Evolutionary conservation across 2,329 filamentous ascomycete genomes (phyloP), one percentile per base, ranked within the genome.

Genomic region (Aspergillus felis): DNA sequence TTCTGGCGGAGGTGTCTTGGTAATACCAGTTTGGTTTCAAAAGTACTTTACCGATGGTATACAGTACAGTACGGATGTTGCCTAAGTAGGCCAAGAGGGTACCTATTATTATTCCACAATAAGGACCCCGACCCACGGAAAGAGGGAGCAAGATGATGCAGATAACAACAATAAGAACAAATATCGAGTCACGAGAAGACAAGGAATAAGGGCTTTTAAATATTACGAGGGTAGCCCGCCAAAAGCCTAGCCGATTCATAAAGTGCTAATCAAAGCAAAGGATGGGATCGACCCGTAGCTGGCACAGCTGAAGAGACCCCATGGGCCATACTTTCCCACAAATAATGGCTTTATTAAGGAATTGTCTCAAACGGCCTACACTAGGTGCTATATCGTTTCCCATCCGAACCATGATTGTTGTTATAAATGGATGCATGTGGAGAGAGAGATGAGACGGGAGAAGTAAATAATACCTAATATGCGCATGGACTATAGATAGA

Each of bases 301-400:
- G 60, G 54, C 56, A 56, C 54, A 62, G 59, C 61, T 61, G 61
- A 62, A 58, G 51, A 61, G 24, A 24, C 29, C n/a, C 49, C 42
- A 29, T 29, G 28, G 28, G 28, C 28, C 28, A 46, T 46, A 24
- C 5, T 8, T 46, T 46, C 42, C 42, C 20, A 46, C 42, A 14
- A 47, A 25, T 47, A 14, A 10, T 24, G 42, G 22, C 41, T 10
- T 44, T 12, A 44, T 56, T 53, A 58, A 64, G 58, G 57, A 56
- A 53, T 57, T 67, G 65, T 67, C 64, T 67, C 64, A 67, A 63
- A 61, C 55, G 29, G 51, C 28, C 42, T 32, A 32, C 41, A 27
- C 56, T 55, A 61, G 51, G 55, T 53, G 51, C 41, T 44, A n/a
- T 38, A 46, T 42, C 38, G 27, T 53, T 46, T 29, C 44, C 10